These are phyloP conservation scores for Anthracocystis panici-leucophaei DNA, from an alignment of 1,284 basidiomycete species.

Conservation along the genomic window DNA sequence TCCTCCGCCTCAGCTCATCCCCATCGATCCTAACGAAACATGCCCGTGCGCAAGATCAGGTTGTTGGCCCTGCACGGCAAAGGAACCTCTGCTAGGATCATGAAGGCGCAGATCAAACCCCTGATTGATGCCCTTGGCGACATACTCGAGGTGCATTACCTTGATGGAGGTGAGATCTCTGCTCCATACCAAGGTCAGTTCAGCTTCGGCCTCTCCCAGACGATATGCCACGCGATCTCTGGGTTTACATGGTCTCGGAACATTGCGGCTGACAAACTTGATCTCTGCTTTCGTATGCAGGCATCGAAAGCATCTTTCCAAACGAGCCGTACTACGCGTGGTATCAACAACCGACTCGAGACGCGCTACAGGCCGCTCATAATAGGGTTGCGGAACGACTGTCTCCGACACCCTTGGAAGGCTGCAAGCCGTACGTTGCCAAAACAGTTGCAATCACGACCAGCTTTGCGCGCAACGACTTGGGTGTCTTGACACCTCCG, in stretches of 20 bases:
- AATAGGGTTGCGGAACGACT: slow-evolving; percentile 19
- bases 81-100: slow-evolving; percentile 47
- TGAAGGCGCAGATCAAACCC: slow-evolving; percentile 52
- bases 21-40: neutral
- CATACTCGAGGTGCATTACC: slow-evolving; percentile 33
- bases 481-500: slow-evolving; percentile 24
- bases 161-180: slow-evolving; percentile 28
- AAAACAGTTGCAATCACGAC: neutral
- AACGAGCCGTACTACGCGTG: slow-evolving; percentile 38
- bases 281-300: slow-evolving; percentile 6
- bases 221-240: too few relatives aligned
- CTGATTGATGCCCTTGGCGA: slow-evolving; percentile 31
- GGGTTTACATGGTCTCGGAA: too few relatives aligned
- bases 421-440: neutral
- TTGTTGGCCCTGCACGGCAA: slow-evolving; percentile 52
- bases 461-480: neutral
- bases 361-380: slow-evolving; percentile 24
- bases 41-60: slow-evolving; percentile 19
- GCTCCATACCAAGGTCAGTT: slow-evolving; percentile 47
- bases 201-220: neutral
- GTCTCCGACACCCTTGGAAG: neutral
- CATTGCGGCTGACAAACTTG: neutral
- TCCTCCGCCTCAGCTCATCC: neutral
- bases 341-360: slow-evolving; percentile 41
- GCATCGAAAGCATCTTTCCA: slow-evolving; percentile 47